A percentile compares a stretch with the other conserved stretches of the same genome.
Conservation (phyloP, 1,284 basidiomycete genomes). For the Fomitiporia mediterranea region DNA sequence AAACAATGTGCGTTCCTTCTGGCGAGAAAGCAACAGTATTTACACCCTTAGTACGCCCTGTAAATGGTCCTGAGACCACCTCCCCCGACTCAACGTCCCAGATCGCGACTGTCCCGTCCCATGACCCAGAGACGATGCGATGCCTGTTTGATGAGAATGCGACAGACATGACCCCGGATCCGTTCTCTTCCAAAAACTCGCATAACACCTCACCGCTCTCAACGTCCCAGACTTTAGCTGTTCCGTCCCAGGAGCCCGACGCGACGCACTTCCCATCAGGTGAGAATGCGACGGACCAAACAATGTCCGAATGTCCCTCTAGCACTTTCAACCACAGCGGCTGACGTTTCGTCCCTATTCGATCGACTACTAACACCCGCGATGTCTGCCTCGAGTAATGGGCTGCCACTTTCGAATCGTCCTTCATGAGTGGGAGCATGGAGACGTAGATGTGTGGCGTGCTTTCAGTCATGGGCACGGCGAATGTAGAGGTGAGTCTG, state of each 20-base stretch:
- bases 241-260: conserved; percentile 15
- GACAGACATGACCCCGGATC: neutral
- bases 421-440: conserved; percentile 23
- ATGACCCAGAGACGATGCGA: neutral
- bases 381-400: neutral
- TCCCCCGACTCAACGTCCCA: neutral
- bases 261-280: conserved; percentile 13
- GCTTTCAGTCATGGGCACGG: conserved; percentile 19
- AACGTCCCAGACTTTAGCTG: conserved; percentile 20
- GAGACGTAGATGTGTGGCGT: conserved; percentile 27
- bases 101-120: neutral
- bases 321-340: neutral
- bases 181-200: neutral
- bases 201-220: neutral
- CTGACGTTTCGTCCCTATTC: neutral
- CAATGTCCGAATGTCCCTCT: neutral
- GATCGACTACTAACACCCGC: neutral
- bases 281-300: conserved; percentile 18
- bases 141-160: conserved; percentile 1
- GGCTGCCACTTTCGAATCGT: conserved; percentile 9
- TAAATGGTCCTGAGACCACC: neutral
- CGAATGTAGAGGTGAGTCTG: conserved; percentile 20
- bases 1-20: conserved; percentile 7
- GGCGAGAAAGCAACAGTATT: neutral
- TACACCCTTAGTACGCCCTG: neutral